Conservation (phyloP, 2,329 filamentous ascomycete species). For the Hyphodiscus sp. region DNA sequence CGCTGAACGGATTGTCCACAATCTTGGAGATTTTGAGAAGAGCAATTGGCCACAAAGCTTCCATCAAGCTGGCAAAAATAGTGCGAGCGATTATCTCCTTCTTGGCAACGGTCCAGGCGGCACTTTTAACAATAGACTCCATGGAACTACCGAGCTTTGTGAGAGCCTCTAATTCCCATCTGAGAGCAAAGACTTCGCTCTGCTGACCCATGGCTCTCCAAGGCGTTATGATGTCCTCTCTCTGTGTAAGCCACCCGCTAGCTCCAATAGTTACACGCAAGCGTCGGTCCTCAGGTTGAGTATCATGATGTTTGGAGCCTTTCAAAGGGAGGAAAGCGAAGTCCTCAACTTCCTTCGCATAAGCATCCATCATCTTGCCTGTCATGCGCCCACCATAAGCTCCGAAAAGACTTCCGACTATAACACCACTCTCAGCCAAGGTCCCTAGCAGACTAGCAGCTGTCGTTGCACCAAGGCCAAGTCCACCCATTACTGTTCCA, state of each 20-base stretch:
- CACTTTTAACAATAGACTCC: slow-evolving; percentile 68
- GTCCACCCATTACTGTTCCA: slow-evolving; percentile 69
- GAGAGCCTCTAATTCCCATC: slow-evolving; percentile 76
- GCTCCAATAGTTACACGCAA: slow-evolving; percentile 79
- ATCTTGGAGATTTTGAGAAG: slow-evolving; percentile 60
- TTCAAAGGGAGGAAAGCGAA: slow-evolving; percentile 78
- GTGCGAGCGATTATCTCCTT: slow-evolving; percentile 56
- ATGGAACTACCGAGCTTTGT: slow-evolving; percentile 73
- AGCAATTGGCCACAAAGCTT: slow-evolving; percentile 64
- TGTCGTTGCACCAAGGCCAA: slow-evolving; percentile 66
- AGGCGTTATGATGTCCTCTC: slow-evolving; percentile 65
- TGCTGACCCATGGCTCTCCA: slow-evolving; percentile 72
- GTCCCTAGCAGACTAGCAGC: slow-evolving; percentile 74
- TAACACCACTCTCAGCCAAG: slow-evolving; percentile 70
- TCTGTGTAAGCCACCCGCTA: slow-evolving; percentile 71
- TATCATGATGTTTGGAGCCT: slow-evolving; percentile 37
- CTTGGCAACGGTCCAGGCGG: slow-evolving; percentile 72
- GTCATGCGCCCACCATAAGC: slow-evolving; percentile 84
- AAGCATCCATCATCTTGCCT: slow-evolving; percentile 81
- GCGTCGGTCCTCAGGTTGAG: slow-evolving; percentile 54
- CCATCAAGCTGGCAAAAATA: slow-evolving; percentile 59
- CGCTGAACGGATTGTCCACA: slow-evolving; percentile 76
- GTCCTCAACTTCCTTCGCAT: slow-evolving; percentile 78
- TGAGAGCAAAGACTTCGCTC: slow-evolving; percentile 73
- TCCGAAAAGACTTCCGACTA: slow-evolving; percentile 82